Conservation (phyloP, 1,139 yeast genomes). For the Hansenula lynferdii region DNA sequence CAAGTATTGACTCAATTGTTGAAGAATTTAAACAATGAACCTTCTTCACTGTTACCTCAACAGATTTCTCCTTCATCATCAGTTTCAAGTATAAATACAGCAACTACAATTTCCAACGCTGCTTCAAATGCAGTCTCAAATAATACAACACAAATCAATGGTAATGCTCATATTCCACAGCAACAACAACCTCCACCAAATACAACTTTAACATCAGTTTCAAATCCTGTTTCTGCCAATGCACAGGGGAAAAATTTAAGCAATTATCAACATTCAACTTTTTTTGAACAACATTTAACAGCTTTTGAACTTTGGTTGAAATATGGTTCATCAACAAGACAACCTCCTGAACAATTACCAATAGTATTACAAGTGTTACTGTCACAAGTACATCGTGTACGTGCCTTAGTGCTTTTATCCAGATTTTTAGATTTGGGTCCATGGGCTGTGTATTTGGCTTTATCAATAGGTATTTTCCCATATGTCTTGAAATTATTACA, state of each 20-base stretch:
- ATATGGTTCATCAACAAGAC: constrained; percentile 77
- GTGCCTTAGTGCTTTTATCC: constrained; percentile 82
- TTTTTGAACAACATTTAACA: constrained; percentile 92
- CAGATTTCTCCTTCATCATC: constrained; percentile 15
- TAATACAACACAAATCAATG: too few relatives aligned
- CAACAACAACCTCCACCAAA: constrained; percentile 13
- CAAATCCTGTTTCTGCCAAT: too few relatives aligned
- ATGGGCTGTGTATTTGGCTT: constrained; percentile 92
- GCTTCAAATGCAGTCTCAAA: constrained; percentile 4
- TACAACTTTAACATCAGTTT: not conserved
- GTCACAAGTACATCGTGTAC: constrained; percentile 88
- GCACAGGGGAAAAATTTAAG: constrained; percentile 18
- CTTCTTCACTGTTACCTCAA: constrained; percentile 21
- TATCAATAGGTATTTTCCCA: constrained; percentile 94
- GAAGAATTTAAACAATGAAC: constrained; percentile 28
- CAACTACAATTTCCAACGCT: too few relatives aligned
- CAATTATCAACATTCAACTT: constrained; percentile 82
- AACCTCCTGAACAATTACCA: constrained; percentile 94
- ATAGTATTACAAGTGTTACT: constrained; percentile 87
- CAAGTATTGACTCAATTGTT: constrained; percentile 78
- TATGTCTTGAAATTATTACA: constrained; percentile 87
- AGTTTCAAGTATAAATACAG: constrained; percentile 12
- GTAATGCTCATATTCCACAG: constrained; percentile 2
- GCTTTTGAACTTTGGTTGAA: constrained; percentile 97
- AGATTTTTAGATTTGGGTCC: constrained; percentile 92